Evolutionary conservation across 441 rosid species (phyloP).

Genomic region (Omphalea diandra): DNA sequence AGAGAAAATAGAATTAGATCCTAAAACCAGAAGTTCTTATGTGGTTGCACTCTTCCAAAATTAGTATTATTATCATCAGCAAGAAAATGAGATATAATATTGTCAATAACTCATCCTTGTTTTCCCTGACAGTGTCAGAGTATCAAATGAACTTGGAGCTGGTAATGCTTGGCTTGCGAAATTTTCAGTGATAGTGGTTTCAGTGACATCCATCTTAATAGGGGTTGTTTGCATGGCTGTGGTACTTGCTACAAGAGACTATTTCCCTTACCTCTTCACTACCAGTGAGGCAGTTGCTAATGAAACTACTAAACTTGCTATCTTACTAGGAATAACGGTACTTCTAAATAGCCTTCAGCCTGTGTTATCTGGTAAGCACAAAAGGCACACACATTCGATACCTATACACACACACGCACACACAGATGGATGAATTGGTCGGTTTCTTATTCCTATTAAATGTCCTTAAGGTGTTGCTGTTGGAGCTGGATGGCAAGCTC

Average conservation of each 20-base stretch:
- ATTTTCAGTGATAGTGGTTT: conserved; percentile 69
- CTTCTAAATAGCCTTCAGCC: conserved; percentile 92
- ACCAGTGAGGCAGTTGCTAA: conserved; percentile 67
- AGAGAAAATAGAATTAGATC: not conserved
- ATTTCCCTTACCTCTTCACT: conserved; percentile 81
- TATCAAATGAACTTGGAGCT: conserved; percentile 88
- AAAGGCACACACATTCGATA: too few species aligned
- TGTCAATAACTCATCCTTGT: not conserved
- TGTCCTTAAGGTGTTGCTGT: conserved; percentile 65
- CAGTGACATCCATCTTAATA: conserved; percentile 58
- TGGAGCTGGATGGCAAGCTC: conserved; percentile 90
- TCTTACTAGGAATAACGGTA: conserved; percentile 61
- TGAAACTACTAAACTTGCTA: conserved; percentile 67
- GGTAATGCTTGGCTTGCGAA: conserved; percentile 67
- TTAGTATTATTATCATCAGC: not conserved
- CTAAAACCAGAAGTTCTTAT: not conserved
- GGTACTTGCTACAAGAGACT: conserved; percentile 55
- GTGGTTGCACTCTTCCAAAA: not conserved
- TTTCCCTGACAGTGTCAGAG: conserved; percentile 61
- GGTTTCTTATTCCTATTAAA: too few species aligned
- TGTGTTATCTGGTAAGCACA: conserved; percentile 68
- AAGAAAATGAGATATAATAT: not conserved
- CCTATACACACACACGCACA: too few species aligned
- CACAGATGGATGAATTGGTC: too few species aligned
- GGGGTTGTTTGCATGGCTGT: conserved; percentile 58